Evolutionary conservation across 1,284 basidiomycete species (phyloP).

Genomic region (Coniophora puteana): DNA sequence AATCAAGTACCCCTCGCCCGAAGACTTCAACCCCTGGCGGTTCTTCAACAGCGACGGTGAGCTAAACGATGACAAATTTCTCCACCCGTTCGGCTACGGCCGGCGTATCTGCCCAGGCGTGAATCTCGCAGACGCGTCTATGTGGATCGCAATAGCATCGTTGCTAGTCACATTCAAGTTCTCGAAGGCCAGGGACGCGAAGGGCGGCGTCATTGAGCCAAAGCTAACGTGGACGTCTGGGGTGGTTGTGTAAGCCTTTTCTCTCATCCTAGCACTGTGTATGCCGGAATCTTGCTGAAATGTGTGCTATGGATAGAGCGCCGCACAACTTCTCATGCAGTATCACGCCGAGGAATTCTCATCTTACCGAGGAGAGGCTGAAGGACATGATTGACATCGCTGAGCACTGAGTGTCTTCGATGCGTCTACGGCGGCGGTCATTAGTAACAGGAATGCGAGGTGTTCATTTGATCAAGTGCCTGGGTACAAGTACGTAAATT

Average conservation of each 20-base stretch:
- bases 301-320: too few species aligned
- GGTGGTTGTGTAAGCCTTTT: too few species aligned
- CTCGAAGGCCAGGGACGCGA: slow-evolving; percentile 13
- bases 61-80: slow-evolving; percentile 23
- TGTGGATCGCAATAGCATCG: slow-evolving; percentile 20
- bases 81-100: slow-evolving; percentile 25
- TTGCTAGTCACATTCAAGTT: slow-evolving; percentile 20
- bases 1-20: slow-evolving; percentile 20
- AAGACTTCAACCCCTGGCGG: slow-evolving; percentile 25
- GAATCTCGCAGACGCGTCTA: slow-evolving; percentile 18
- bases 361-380: too few species aligned
- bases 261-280: too few species aligned
- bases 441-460: too few species aligned
- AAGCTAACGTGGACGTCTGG: neutral
- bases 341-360: neutral
- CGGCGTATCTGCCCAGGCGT: slow-evolving; percentile 29
- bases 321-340: neutral
- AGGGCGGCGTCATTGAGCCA: slow-evolving; percentile 14
- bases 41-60: slow-evolving; percentile 22
- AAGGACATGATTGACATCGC: too few species aligned
- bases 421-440: too few species aligned
- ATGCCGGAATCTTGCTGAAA: too few species aligned
- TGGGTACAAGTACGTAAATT: too few species aligned
- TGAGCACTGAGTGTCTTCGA: too few species aligned
- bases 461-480: too few species aligned